Conservation (phyloP, 352 stramenopile species). For the Globisporangium acanthophoron region DNA sequence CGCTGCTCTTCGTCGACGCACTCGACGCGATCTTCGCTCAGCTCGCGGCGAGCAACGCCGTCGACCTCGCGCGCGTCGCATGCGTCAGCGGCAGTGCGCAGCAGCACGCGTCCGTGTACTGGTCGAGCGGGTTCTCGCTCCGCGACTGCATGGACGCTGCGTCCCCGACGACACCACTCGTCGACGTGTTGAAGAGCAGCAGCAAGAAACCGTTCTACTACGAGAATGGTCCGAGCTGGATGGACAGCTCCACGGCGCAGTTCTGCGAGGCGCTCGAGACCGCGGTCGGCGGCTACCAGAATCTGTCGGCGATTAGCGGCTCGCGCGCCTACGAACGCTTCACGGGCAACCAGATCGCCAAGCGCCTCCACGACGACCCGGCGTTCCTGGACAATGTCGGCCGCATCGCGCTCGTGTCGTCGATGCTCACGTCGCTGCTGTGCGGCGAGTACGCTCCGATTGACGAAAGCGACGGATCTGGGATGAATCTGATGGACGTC, state of each 20-base stretch:
- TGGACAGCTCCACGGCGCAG: conserved; percentile 69
- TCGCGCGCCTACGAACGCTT: conserved; percentile 82
- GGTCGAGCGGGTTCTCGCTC: conserved; percentile 48
- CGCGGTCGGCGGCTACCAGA: conserved; percentile 45
- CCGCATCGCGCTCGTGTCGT: conserved; percentile 56
- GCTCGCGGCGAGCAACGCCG: conserved; percentile 19
- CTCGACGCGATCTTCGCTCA: conserved; percentile 61
- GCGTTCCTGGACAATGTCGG: conserved; percentile 37
- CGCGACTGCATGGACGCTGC: conserved; percentile 24
- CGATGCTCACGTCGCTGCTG: conserved; percentile 71
- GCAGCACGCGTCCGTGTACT: conserved; percentile 81
- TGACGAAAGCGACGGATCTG: conserved; percentile 73
- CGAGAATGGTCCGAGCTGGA: conserved; percentile 76
- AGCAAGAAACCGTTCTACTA: conserved; percentile 33
- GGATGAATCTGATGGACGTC: conserved; percentile 85
- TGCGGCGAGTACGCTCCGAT: conserved; percentile 60
- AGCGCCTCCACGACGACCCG: conserved; percentile 39
- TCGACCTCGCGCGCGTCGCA: conserved; percentile 41
- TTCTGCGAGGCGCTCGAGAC: conserved; percentile 56
- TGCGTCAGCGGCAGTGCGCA: conserved; percentile 73
- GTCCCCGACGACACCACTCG: conserved; percentile 12
- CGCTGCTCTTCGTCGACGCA: conserved; percentile 76
- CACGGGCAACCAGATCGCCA: conserved; percentile 76
- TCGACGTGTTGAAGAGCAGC: conserved; percentile 9
- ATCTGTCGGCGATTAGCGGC: conserved; percentile 63